Evolutionary conservation across 148 eudicot species (phyloP), one percentile per base, ranked within the genome.

Genomic region (Rhododendron kiyosumense): DNA sequence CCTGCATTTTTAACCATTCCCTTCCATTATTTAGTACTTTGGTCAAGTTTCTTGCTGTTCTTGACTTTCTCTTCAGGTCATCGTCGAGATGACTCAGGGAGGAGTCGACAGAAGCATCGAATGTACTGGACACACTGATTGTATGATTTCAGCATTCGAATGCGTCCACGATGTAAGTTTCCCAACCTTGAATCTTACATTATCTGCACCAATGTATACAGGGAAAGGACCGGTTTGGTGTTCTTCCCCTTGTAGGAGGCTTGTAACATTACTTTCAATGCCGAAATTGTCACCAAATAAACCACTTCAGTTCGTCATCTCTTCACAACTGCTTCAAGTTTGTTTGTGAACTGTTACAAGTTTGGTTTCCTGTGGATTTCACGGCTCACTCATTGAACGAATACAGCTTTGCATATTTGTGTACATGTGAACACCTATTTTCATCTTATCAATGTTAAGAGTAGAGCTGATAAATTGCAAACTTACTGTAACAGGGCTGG

Each of bases 131-230:
- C 90, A 88, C 34, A 22, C 88, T 61, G 86, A 90, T n/a, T 92
- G 92, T 41, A 93, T 93, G 95, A 91, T 93, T 24, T 90, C 92
- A 32, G 93, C 93, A 57, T 91, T 93, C 14, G 93, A 91, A 88
- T 90, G 92, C 65, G 93, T 91, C 43, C 93, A 91, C 59, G 95
- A 91, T 85, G 92, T 91, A 89, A 76, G n/a, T 83, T 30, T 71
- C 11, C 11, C 59, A 73, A 11, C 54, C 54, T 10, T 51, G 54
- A 8, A 1, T 10, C 0, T 13, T 51, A 15, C 54, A 0, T 51
- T 59, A 59, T 59, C 67, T 59, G 9, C 4, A 59, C 11, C 4
- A 57, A 46, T 4, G 7, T 59, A 59, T 22, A 59, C 15, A 59
- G 22, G 2, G 22, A 22, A 59, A n/a, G 10, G 3, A 51, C 54